Conservation (phyloP, 441 rosid genomes). For the Syzygium malaccense region DNA sequence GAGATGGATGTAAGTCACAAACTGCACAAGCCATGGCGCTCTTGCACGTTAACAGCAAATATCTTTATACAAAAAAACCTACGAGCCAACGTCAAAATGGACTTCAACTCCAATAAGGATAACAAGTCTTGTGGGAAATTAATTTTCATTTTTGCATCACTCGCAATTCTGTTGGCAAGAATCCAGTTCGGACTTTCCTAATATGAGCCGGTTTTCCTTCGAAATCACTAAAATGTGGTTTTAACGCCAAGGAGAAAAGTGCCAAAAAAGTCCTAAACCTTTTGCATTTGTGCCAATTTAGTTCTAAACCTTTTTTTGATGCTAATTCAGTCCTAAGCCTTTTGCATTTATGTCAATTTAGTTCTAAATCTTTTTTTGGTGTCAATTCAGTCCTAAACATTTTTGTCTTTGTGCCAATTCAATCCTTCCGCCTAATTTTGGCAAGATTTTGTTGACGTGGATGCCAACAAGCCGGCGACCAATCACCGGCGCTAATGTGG, state of each 20-base stretch:
- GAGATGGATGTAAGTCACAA: background rate
- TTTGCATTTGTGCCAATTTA: no score
- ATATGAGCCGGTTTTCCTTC: background rate
- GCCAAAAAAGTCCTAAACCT: no score
- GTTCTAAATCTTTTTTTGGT: no score
- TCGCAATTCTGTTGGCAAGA: background rate
- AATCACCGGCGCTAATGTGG: no score
- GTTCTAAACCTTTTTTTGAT: no score
- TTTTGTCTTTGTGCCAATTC: no score
- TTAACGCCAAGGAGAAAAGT: background rate
- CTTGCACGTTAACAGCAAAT: background rate
- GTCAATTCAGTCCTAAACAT: no score
- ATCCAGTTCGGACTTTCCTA: background rate
- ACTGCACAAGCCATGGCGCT: background rate
- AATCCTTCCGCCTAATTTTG: no score
- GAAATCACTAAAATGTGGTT: background rate
- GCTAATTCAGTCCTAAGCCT: no score
- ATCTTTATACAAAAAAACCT: background rate
- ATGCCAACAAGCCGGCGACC: fast-evolving
- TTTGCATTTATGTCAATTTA: no score
- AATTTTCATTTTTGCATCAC: background rate
- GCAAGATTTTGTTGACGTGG: no score
- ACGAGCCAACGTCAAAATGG: background rate
- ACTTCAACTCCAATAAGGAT: background rate
- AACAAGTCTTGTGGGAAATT: background rate